Base-by-base conservation (phyloP, 306 rosid species). In the Macrotyloma uniflorum region DNA sequence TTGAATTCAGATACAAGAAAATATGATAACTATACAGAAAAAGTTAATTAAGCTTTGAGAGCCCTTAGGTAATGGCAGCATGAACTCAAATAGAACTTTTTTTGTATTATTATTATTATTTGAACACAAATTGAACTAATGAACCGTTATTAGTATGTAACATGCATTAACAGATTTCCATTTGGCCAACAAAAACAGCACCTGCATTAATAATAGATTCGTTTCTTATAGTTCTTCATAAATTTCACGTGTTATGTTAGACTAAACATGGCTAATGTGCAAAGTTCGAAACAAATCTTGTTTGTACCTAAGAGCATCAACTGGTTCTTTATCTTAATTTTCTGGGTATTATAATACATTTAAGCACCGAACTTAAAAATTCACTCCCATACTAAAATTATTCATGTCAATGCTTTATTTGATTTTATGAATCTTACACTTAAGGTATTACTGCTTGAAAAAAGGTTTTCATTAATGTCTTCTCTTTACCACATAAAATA, bases 1-100 rank as follows among this genome's bases (percentile, higher is more conserved):
- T 36, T 59, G 26, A 58, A 65, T 36, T 80, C 55, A 78, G 64
- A 33, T 57, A 12, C 70, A n/a, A 38, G 20, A 70, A 18, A 33
- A 22, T 54, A 22, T 51, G 33, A 50, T 63, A 28, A 38, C 73
- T 69, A n/a, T 43, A 69, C 15, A 24, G 50, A 76, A 62, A 62
- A 40, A 69, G 58, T 68, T 68, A 69, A 70, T 19, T 70, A 11
- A 51, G 61, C 70, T 64, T 71, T 14, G 15, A 45, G 70, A 67
- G 40, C 62, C 33, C 5, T 32, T 43, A 32, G 70, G 55, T 14
- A 46, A 16, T 70, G 26, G 2, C 10, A 40, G 10, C 45, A 30
- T 36, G 15, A 67, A 45, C 67, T 57, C 54, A 28, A 36, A 47
- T 11, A 42, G 46, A 42, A 42, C 5, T 42, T 42, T 11, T 42